Evolutionary conservation across 108 stramenopile species (phyloP).

Genomic region (Cyclotella atomus): DNA sequence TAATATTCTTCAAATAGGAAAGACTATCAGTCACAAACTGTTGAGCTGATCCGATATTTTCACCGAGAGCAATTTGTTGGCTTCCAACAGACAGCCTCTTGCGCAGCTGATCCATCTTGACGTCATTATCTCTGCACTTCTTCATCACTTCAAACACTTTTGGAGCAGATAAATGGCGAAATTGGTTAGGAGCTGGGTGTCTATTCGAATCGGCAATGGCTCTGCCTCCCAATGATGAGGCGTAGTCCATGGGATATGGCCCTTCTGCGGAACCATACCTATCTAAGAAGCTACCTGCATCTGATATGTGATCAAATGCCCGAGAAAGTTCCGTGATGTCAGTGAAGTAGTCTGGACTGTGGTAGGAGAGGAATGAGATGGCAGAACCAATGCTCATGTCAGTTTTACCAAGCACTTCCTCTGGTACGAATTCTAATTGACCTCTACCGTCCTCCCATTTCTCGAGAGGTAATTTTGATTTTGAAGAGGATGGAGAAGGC

Average conservation of each 20-base stretch:
- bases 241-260: conserved; percentile 63
- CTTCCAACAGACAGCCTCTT: conserved; percentile 40
- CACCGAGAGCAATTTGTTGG: conserved; percentile 27
- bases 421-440: conserved; percentile 81
- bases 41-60: conserved; percentile 49
- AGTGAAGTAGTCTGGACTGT: conserved; percentile 87
- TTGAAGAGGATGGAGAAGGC: background rate
- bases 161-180: conserved; percentile 79
- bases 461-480: background rate
- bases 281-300: conserved; percentile 66
- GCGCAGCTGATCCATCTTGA: conserved; percentile 55
- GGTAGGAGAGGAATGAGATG: conserved; percentile 77
- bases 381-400: conserved; percentile 73
- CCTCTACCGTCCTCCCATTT: conserved; percentile 45
- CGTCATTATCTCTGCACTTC: conserved; percentile 67
- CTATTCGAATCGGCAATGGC: conserved; percentile 70
- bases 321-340: conserved; percentile 69
- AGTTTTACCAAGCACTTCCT: conserved; percentile 69
- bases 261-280: conserved; percentile 20
- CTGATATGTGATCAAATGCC: conserved; percentile 65
- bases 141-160: conserved; percentile 69
- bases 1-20: conserved; percentile 59
- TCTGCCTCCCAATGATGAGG: conserved; percentile 62
- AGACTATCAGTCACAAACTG: conserved; percentile 66
- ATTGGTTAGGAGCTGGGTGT: conserved; percentile 70